phyloP scores from a whole-genome alignment of 2,329 filamentous ascomycete species.

The Aspergillus sp. region DNA sequence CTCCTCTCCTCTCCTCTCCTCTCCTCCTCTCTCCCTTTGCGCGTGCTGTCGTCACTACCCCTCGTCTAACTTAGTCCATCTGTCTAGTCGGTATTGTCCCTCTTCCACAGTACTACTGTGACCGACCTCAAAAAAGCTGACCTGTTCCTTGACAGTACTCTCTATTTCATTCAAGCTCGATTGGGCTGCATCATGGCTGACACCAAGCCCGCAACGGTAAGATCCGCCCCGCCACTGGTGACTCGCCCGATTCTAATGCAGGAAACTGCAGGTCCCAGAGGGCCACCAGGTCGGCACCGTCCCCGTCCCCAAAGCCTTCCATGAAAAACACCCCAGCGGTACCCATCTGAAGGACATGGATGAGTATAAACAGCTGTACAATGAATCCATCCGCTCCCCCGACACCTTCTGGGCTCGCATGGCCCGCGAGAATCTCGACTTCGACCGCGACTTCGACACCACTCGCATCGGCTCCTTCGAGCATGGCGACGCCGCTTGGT shows the following conservation, averaged over 20 bases:
- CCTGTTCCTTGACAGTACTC: background rate
- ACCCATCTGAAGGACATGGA: constrained; percentile 52
- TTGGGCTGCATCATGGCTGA: constrained; percentile 34
- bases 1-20: constrained; percentile 1
- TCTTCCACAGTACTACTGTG: too few relatives aligned
- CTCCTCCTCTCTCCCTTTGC: constrained; percentile 5
- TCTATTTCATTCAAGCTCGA: too few relatives aligned
- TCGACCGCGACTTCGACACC: constrained; percentile 86
- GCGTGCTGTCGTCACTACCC: background rate
- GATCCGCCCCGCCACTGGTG: constrained; percentile 7
- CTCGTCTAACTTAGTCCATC: constrained; percentile 1
- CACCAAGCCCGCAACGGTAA: constrained; percentile 33
- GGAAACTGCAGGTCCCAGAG: constrained; percentile 30
- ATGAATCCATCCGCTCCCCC: constrained; percentile 82
- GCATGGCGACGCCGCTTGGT: constrained; percentile 86
- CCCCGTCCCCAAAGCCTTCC: constrained; percentile 50
- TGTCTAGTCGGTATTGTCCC: background rate
- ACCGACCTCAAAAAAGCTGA: too few relatives aligned
- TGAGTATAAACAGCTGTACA: constrained; percentile 56
- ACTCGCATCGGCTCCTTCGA: constrained; percentile 67
- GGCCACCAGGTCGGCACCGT: constrained; percentile 41
- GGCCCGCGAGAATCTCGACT: constrained; percentile 81
- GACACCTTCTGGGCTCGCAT: constrained; percentile 80
- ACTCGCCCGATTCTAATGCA: background rate
- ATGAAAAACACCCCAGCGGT: constrained; percentile 50